phyloP scores from a whole-genome alignment of 805 yeast genomes.

The Wickerhamiella azymoides region DNA sequence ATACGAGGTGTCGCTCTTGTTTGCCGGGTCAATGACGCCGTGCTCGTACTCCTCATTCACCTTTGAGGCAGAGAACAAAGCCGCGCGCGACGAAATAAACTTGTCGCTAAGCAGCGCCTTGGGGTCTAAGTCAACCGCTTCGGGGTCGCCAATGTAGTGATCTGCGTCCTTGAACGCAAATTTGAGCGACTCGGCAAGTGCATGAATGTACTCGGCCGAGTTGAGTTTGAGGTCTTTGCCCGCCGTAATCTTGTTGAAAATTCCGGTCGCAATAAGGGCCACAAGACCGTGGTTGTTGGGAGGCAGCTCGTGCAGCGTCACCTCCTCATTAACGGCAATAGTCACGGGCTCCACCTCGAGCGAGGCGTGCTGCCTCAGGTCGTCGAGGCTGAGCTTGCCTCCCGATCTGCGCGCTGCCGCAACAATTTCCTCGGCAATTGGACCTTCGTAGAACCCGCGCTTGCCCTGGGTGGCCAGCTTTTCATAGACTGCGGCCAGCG shows the following conservation, averaged over 20 bases:
- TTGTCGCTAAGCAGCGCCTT: slow-evolving; percentile 33
- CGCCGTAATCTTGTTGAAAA: slow-evolving; percentile 38
- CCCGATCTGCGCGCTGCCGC: slow-evolving; percentile 38
- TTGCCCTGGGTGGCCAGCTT: slow-evolving; percentile 43
- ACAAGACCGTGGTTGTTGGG: slow-evolving; percentile 76
- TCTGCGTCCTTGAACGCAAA: slow-evolving; percentile 64
- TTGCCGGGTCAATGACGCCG: slow-evolving; percentile 38
- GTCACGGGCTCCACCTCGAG: slow-evolving; percentile 53
- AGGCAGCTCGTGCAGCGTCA: slow-evolving; percentile 64
- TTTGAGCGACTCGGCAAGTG: slow-evolving; percentile 57
- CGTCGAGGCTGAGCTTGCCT: slow-evolving; percentile 43
- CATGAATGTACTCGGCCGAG: slow-evolving; percentile 55
- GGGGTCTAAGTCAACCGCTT: slow-evolving; percentile 26
- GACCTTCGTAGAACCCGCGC: slow-evolving; percentile 56
- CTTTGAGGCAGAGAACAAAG: slow-evolving; percentile 30
- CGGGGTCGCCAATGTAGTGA: slow-evolving; percentile 53
- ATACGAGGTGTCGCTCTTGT: slow-evolving; percentile 58
- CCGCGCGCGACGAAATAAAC: slow-evolving; percentile 38
- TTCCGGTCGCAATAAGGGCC: slow-evolving; percentile 56
- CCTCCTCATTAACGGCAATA: slow-evolving; percentile 32
- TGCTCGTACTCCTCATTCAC: slow-evolving; percentile 32
- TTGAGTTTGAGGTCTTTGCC: slow-evolving; percentile 37
- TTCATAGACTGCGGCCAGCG: slow-evolving; percentile 40
- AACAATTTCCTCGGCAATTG: slow-evolving; percentile 53
- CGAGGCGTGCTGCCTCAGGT: slow-evolving; percentile 43